Base-by-base conservation (phyloP, 2,329 filamentous ascomycete genomes). In the Didymella keratinophila region DNA sequence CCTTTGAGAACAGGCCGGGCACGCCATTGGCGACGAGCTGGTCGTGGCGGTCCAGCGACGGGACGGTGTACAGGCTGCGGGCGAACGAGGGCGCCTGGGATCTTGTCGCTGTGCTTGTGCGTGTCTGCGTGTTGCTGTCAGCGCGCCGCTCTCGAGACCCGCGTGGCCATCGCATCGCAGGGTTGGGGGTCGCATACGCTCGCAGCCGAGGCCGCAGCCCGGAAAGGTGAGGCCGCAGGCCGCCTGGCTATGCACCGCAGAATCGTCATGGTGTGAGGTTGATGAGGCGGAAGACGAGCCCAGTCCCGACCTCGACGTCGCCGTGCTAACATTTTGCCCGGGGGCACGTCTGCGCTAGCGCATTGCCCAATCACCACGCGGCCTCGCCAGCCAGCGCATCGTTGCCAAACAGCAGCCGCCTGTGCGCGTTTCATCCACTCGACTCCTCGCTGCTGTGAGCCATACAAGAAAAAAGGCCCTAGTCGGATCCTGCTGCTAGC, bases 1-100 rank as follows among this genome's bases (percentile, higher is more conserved):
- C 81, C 2, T 83, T 76, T 28, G 88, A 88, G 73, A 97, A 82
- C 60, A 98, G 83, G 14, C 87, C 86, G n/a, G 87, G 84, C 6
- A 97, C 82, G 58, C 87, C 87, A 63, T 84, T 69, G 52, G 79
- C 58, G 55, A 71, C 70, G 66, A 85, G 83, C 39, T 72, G 62
- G 12, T 71, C 63, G 55, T 82, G 78, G 70, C 84, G 78, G 39
- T 72, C 75, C 64, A 86, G 81, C 60, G 78, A 69, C 23, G 84
- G 83, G 6, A 85, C 77, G 44, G 68, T 68, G 70, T 86, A 82
- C n/a, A 60, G 25, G 49, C 36, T 65, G 62, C 74, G 72, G 58
- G 65, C 39, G 54, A 59, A 53, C 42, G 59, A 51, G 39, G 63
- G 66, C 27, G 27, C 18, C 37, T 41, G 37, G 37, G 37, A 7